These are phyloP conservation scores for Dichomitus squalens DNA, from an alignment of 1,284 basidiomycete genomes.

Conservation along the genomic window DNA sequence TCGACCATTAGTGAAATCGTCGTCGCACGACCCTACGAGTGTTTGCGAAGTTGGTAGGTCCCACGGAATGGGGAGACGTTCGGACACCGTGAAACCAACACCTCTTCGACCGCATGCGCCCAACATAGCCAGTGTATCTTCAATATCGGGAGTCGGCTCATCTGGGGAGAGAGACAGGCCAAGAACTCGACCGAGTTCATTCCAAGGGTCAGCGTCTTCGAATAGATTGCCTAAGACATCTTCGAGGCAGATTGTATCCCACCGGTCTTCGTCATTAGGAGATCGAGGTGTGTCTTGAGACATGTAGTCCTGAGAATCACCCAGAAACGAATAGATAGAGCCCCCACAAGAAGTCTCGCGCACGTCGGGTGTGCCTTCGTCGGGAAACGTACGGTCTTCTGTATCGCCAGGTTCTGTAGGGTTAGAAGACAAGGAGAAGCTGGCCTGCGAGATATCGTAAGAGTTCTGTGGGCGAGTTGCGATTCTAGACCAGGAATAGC, in stretches of 20 bases:
- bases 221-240: conserved; percentile 29
- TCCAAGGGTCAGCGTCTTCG: conserved; percentile 30
- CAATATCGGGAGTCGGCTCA: background rate
- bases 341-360: background rate
- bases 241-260: conserved; percentile 10
- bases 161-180: conserved; percentile 6
- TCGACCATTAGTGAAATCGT: too few species aligned
- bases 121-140: background rate
- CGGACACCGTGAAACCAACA: conserved; percentile 6
- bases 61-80: background rate
- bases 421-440: conserved; percentile 10
- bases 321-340: background rate
- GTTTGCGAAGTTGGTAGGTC: background rate
- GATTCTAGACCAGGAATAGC: background rate
- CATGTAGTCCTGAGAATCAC: background rate
- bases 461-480: background rate
- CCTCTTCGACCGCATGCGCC: conserved; percentile 3
- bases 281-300: background rate
- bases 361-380: background rate
- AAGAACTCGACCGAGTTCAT: conserved; percentile 22
- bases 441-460: conserved; percentile 16
- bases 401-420: background rate
- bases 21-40: background rate
- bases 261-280: background rate
- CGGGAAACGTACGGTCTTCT: background rate